Base-by-base conservation (phyloP, 202 grass and related monocot species). In the Bolboschoenoplectus hybrid region DNA sequence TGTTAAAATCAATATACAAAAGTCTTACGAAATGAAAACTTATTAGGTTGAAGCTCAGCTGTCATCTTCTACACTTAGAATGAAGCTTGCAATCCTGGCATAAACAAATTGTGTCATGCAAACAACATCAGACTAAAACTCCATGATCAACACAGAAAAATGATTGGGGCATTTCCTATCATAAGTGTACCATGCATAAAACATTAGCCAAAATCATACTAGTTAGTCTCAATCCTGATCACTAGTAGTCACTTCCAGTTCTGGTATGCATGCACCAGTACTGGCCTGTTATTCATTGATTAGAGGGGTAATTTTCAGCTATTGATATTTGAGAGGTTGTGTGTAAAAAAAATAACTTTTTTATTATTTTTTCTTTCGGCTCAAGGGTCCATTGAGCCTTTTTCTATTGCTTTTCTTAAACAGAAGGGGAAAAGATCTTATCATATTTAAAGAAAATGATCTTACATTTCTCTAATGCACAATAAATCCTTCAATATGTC, bases 401-500 rank as follows among this genome's bases (percentile, higher is more conserved):
- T 76, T 77, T 39, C 56, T 44, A 39, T 38, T 43, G 41, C 6
- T 58, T 63, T 14, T 72, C 85, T 50, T 67, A 35, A 10, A 26
- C 10, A 65, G 82, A 56, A 81, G 39, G 49, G 68, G 19, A 53
- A 43, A 3, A 9, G 32, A 49, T 70, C 26, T 13, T 77, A 77
- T 52, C 12, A 53, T 35, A 75, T 57, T 39, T 17, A 65, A 40
- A 52, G n/a, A 67, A 65, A 80, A 67, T 79, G 86, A 47, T 79
- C 86, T 89, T 75, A 98, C 96, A 88, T 98, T 81, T 92, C 91
- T 91, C 96, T 95, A 80, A 87, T 89, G 81, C 89, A 58, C 70
- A 88, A 87, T 89, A 98, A n/a, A 90, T 95, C 84, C 58, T 90
- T 95, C 58, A 92, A 77, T 47, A 98, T 46, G 74, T 91, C 92